Evolutionary conservation across 768 basidiomycete genomes (phyloP).

Genomic region (Auricularia sp.): DNA sequence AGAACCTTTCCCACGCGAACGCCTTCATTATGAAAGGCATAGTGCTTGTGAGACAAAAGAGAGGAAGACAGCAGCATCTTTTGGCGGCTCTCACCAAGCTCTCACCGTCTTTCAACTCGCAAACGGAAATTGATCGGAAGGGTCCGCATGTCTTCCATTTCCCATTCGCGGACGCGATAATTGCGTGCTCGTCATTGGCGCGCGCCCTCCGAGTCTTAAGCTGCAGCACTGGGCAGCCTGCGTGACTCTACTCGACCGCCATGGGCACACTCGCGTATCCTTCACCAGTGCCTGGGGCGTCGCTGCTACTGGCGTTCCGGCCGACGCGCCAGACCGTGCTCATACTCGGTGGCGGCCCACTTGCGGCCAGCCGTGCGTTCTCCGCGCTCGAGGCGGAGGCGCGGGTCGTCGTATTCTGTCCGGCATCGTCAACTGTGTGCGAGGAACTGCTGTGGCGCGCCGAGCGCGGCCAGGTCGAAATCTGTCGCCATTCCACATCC

Average conservation of each 20-base stretch:
- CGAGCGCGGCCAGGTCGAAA: slow-evolving; percentile 41
- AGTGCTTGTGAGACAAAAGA: no score
- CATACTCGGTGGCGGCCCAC: slow-evolving; percentile 65
- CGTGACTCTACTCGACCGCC: background rate
- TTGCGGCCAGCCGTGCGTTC: slow-evolving; percentile 80
- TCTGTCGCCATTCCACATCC: slow-evolving; percentile 42
- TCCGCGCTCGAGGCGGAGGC: slow-evolving; percentile 74
- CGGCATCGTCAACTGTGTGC: slow-evolving; percentile 45
- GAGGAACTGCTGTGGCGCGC: slow-evolving; percentile 65
- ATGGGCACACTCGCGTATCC: background rate
- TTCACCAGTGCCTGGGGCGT: slow-evolving; percentile 41
- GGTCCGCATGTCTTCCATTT: no score
- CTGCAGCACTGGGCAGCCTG: no score
- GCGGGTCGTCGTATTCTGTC: slow-evolving; percentile 52
- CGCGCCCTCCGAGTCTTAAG: no score
- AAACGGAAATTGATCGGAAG: no score
- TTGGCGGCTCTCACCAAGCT: no score
- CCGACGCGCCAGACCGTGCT: slow-evolving; percentile 45
- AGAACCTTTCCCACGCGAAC: no score
- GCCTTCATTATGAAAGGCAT: no score
- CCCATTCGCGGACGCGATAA: no score
- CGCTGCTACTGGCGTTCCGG: slow-evolving; percentile 70
- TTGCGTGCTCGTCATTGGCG: no score
- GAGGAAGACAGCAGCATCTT: no score
- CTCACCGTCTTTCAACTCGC: no score